Base-by-base conservation (phyloP, 1,284 basidiomycete species). In the Heterobasidion occidentale region DNA sequence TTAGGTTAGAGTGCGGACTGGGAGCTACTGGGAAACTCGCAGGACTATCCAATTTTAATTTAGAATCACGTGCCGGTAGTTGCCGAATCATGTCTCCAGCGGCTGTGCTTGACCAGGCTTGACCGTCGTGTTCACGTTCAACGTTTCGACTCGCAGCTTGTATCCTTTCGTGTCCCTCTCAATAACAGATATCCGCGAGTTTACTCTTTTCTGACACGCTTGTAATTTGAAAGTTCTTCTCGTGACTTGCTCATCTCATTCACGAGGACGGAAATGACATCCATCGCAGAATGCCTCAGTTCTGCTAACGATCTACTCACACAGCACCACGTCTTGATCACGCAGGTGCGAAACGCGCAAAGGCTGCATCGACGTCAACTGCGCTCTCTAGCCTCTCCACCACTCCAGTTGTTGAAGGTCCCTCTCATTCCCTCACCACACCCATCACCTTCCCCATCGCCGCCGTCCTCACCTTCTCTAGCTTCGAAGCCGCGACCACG, bases 231-330 rank as follows among this genome's bases (percentile, higher is more conserved):
- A 45, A 45, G 17, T 45, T 1, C 42, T 45, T 45, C 19, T 17
- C 42, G 12, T 14, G 42, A 45, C 6, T 45, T 17, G 42, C 17
- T 9, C 5, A 17, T 17, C 12, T 3, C 3, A 45, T 17, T 45
- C 17, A 45, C 42, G 12, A 45, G 42, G 14, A 19, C 53, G 0
- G 46, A 19, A 1, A 60, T 55, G 45, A 33, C 55, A 2, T 52
- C 57, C 15, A 56, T 59, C 6, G 65, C 69, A 14, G 73, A 78
- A 65, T 65, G 74, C 44, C 68, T 80, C 53, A 71, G 71, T 56
- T 72, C 76, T 44, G 80, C 80, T 2, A 79, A 81, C 59, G 72
- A 71, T 48, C 66, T 81, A 14, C 75, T 87, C 56, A 67, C 74
- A 0, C 68, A 72, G 3, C 84, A 87, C 64, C 61, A 63, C 44